Conservation (phyloP, 164 flowering plant species). For the Stephania japonica region DNA sequence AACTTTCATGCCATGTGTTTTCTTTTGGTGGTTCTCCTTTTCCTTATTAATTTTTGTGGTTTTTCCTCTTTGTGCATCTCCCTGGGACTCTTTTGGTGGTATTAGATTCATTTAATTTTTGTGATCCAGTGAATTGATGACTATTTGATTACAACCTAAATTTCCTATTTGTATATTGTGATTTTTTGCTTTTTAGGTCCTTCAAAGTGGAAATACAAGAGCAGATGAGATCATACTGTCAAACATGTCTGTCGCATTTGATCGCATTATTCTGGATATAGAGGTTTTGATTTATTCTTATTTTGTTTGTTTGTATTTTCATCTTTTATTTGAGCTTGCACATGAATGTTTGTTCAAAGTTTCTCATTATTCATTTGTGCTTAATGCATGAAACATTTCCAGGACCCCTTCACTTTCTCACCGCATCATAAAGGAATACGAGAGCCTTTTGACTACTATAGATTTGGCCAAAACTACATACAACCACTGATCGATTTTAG, state of each 20-base stretch:
- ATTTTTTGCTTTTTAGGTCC: conserved; percentile 46
- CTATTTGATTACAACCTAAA: neutral
- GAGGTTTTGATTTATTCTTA: conserved; percentile 41
- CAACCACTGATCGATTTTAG: conserved; percentile 82
- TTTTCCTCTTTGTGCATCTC: neutral
- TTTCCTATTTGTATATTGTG: neutral
- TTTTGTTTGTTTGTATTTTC: conserved; percentile 1
- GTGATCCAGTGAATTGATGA: neutral
- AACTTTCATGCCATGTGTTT: neutral
- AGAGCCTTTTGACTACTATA: conserved; percentile 90
- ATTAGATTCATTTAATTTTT: neutral
- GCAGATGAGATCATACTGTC: conserved; percentile 62
- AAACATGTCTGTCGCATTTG: conserved; percentile 68
- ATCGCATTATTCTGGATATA: conserved; percentile 66
- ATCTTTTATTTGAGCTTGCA: neutral
- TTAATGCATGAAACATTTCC: conserved; percentile 21
- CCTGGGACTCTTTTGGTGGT: neutral
- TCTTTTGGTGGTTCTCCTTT: neutral
- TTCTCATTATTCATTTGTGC: conserved; percentile 13
- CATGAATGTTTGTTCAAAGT: neutral
- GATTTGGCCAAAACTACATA: conserved; percentile 84
- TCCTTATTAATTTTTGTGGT: neutral
- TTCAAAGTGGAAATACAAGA: conserved; percentile 58
- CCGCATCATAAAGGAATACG: conserved; percentile 79
- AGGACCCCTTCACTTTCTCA: conserved; percentile 78